Evolutionary conservation across 2,329 filamentous ascomycete species (phyloP), one percentile per base, ranked within the genome.

Genomic region (Pseudogymnoascus sp.): DNA sequence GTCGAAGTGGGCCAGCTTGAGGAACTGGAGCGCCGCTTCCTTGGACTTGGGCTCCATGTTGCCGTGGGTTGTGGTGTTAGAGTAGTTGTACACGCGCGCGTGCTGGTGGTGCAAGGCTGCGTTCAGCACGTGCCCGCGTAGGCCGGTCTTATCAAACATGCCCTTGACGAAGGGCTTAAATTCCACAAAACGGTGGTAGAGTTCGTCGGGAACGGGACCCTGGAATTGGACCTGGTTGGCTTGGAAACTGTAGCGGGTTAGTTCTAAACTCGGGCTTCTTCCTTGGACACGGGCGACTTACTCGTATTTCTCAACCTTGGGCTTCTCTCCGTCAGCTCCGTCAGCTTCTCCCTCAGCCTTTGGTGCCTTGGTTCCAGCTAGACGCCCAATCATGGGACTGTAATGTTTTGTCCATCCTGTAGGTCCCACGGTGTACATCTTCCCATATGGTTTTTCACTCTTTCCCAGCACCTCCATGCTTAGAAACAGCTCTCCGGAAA

Each of bases 111-210:
- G 92, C 5, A 97, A 80, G 0, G 90, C 90, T 69, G 87, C 88
- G 73, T 94, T 91, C 17, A 97, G 78, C 50, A 97, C 80, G 64
- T 84, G 86, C 15, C 93, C 93, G 58, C 89, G 83, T 3, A 97
- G 69, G 60, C 92, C 92, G 29, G 84, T 83, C 8, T 84, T 84
- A 1, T 86, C 88, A 75, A 96, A 97, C 86, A 97, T 95, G 65
- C 86, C 84, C 59, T 89, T 90, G 61, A 97, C 89, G 70, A 96
- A 90, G 26, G 92, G 92, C 62, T 86, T 88, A 75, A 97, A 97
- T 72, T 96, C 92, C 62, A 97, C 92, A 70, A 89, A 97, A 66
- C 92, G 88, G 72, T 97, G 92, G 73, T 96, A 96, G 35, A 97
- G 79, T 64, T 85, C 79, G 1, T 84, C 78, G 0, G 93, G 92